These are phyloP conservation scores for Aspergillus fumigatiaffinis DNA, from an alignment of 2,329 filamentous ascomycete species.

Conservation along the genomic window DNA sequence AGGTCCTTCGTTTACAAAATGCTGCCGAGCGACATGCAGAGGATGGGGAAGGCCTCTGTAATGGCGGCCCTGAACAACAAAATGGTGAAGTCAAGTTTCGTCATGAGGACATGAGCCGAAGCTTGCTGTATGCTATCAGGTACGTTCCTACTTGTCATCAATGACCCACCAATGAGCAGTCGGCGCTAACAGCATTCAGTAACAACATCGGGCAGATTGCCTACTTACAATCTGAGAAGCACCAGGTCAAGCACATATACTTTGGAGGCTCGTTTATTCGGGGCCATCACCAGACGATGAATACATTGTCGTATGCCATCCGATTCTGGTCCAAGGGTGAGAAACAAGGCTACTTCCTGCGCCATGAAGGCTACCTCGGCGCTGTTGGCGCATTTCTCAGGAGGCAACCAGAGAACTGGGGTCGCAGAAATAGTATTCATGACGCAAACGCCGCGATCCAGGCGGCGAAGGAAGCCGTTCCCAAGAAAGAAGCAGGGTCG, in stretches of 20 bases:
- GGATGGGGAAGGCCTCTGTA: constrained; percentile 59
- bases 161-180: not conserved
- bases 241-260: constrained; percentile 87
- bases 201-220: constrained; percentile 99
- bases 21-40: constrained; percentile 76
- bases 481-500: not conserved
- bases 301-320: constrained; percentile 93
- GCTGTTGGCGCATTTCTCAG: constrained; percentile 92
- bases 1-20: constrained; percentile 90
- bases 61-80: constrained; percentile 45
- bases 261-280: constrained; percentile 97
- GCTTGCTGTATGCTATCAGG: constrained; percentile 85
- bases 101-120: constrained; percentile 81
- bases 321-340: constrained; percentile 93
- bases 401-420: constrained; percentile 87
- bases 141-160: constrained; percentile 23
- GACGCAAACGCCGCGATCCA: constrained; percentile 30
- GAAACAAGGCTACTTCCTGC: constrained; percentile 92
- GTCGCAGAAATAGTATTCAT: constrained; percentile 73
- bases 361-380: constrained; percentile 93
- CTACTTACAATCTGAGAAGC: constrained; percentile 94
- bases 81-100: constrained; percentile 56
- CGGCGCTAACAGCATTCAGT: constrained; percentile 44
- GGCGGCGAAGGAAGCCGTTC: constrained; percentile 19
- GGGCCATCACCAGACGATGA: constrained; percentile 95